A percentile compares a stretch with the other conserved stretches of the same genome.
These are phyloP conservation scores for Aureobasidium sp. DNA, from an alignment of 2,329 filamentous ascomycete species.

Conservation along the genomic window DNA sequence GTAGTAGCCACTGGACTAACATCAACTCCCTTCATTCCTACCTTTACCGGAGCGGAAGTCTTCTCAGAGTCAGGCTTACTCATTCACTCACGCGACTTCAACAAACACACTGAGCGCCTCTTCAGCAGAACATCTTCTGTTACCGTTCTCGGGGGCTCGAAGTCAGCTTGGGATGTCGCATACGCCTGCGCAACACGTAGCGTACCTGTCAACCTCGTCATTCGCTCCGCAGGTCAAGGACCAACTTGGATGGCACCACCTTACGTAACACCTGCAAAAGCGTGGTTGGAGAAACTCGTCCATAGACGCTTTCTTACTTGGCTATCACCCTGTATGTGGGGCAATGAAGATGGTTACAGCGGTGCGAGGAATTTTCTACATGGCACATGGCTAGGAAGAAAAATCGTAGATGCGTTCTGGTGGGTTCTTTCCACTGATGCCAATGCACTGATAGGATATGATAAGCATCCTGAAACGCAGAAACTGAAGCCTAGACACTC, in stretches of 20 bases:
- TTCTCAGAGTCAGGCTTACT: constrained; percentile 55
- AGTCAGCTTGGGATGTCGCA: constrained; percentile 70
- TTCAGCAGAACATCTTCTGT: constrained; percentile 42
- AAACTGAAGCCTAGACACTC: constrained; percentile 48
- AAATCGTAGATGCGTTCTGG: constrained; percentile 65
- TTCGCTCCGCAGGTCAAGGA: constrained; percentile 65
- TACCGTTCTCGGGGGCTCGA: constrained; percentile 67
- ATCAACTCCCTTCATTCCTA: constrained; percentile 62
- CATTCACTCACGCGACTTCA: constrained; percentile 66
- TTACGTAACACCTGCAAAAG: constrained; percentile 73
- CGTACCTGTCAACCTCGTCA: constrained; percentile 61
- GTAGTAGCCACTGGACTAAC: constrained; percentile 70
- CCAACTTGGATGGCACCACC: constrained; percentile 66
- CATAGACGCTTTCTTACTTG: constrained; percentile 74
- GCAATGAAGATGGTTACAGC: constrained; percentile 66
- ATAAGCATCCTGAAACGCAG: constrained; percentile 44
- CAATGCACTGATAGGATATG: constrained; percentile 51
- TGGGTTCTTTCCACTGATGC: constrained; percentile 60
- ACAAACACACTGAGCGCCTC: constrained; percentile 37
- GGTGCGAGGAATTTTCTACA: constrained; percentile 63
- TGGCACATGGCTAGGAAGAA: constrained; percentile 61
- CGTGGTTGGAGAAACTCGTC: constrained; percentile 73
- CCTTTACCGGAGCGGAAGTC: constrained; percentile 52
- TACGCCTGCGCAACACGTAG: constrained; percentile 63
- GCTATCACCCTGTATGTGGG: constrained; percentile 81